phyloP scores from a whole-genome alignment of 2,329 filamentous ascomycete species.

The Cyphellophora attinorum region DNA sequence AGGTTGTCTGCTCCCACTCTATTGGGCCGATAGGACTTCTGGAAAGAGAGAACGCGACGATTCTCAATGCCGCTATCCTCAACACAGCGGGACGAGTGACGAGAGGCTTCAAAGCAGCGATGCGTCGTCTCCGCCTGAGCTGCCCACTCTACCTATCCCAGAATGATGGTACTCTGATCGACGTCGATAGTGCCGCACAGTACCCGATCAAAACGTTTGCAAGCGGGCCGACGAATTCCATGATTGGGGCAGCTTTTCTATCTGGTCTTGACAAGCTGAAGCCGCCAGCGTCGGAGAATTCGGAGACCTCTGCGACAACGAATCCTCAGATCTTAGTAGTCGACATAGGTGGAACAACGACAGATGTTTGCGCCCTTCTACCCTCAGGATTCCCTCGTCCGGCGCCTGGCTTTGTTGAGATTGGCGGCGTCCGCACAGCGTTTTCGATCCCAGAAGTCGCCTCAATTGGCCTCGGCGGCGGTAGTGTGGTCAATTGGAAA shows the following conservation, averaged over 20 bases:
- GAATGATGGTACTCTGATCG: slow-evolving; percentile 53
- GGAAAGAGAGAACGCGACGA: slow-evolving; percentile 56
- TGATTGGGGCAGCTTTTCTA: slow-evolving; percentile 54
- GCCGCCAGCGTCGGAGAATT: slow-evolving; percentile 40
- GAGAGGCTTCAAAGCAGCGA: slow-evolving; percentile 43
- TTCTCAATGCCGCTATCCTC: slow-evolving; percentile 55
- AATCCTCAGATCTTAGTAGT: slow-evolving; percentile 42
- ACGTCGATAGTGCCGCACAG: slow-evolving; percentile 38
- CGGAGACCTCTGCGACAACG: slow-evolving; percentile 39
- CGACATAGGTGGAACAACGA: slow-evolving; percentile 58
- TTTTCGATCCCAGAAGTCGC: slow-evolving; percentile 49
- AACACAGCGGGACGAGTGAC: slow-evolving; percentile 49
- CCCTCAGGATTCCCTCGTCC: slow-evolving; percentile 55
- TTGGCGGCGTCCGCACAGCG: slow-evolving; percentile 50
- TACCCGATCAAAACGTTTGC: slow-evolving; percentile 55
- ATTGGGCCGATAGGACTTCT: slow-evolving; percentile 35
- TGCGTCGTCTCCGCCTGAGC: slow-evolving; percentile 38
- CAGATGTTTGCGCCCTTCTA: slow-evolving; percentile 53
- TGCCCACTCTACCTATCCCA: slow-evolving; percentile 54
- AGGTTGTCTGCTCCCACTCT: slow-evolving; percentile 34
- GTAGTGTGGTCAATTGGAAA: slow-evolving; percentile 21
- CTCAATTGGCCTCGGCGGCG: slow-evolving; percentile 48
- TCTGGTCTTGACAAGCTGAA: slow-evolving; percentile 40
- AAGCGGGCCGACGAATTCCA: slow-evolving; percentile 55
- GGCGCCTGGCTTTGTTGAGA: slow-evolving; percentile 47